Evolutionary conservation across 805 yeast genomes (phyloP).

Genomic region (Priceomyces melissophilus): DNA sequence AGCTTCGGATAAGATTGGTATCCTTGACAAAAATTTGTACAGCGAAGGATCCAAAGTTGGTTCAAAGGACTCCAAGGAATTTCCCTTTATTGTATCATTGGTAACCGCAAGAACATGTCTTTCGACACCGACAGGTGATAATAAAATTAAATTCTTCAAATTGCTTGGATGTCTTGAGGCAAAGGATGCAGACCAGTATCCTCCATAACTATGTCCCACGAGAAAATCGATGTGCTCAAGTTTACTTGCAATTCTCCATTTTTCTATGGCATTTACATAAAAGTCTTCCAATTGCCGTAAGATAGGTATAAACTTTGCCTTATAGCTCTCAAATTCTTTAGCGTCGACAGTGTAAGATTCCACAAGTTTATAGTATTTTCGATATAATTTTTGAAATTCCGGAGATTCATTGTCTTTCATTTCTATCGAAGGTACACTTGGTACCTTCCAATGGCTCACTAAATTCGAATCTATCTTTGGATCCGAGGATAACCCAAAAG

Average conservation of each 20-base stretch:
- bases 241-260: conserved; percentile 53
- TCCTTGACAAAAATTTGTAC: conserved; percentile 45
- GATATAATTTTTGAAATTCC: conserved; percentile 25
- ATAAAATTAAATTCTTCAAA: conserved; percentile 53
- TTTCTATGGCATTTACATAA: conserved; percentile 57
- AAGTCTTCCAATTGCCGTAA: conserved; percentile 49
- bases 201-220: conserved; percentile 80
- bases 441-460: conserved; percentile 19
- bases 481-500: conserved; percentile 53
- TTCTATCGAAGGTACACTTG: conserved; percentile 20
- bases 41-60: conserved; percentile 44
- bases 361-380: conserved; percentile 39
- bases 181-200: conserved; percentile 65
- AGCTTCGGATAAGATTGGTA: conserved; percentile 35
- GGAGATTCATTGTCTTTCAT: conserved; percentile 26
- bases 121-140: conserved; percentile 81
- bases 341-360: conserved; percentile 29
- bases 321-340: conserved; percentile 26
- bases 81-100: conserved; percentile 24
- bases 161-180: conserved; percentile 54
- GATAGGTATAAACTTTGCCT: conserved; percentile 33
- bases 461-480: conserved; percentile 26
- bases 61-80: conserved; percentile 11
- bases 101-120: conserved; percentile 59
- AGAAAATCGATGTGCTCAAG: conserved; percentile 55